Conservation (phyloP, 116 monocot species). For the Posidonia oceanica region DNA sequence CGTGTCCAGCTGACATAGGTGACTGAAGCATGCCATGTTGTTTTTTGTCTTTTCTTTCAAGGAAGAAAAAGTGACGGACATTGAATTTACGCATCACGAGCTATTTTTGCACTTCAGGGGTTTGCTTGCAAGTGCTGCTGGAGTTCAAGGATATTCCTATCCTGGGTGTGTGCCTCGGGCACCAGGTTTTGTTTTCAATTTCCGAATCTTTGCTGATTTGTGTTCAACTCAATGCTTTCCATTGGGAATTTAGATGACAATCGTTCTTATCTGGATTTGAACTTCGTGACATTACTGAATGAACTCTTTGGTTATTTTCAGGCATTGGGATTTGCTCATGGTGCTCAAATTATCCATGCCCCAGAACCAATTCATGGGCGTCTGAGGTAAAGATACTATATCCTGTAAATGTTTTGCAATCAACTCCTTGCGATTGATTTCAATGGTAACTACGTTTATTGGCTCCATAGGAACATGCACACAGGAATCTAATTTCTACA, state of each 20-base stretch:
- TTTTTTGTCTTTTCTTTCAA: not conserved
- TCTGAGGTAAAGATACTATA: slow-evolving; percentile 40
- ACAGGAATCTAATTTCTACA: not conserved
- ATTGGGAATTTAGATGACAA: not conserved
- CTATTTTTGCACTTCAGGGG: slow-evolving; percentile 28
- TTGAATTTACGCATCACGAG: too few relatives aligned
- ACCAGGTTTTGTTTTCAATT: slow-evolving; percentile 36
- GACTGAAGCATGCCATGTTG: slow-evolving; percentile 1
- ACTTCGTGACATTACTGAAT: not conserved
- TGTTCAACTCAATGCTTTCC: not conserved
- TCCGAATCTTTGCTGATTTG: too few relatives aligned
- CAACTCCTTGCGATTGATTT: too few relatives aligned
- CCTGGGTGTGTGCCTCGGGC: slow-evolving; percentile 95
- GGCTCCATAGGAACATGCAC: not conserved
- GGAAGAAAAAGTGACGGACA: too few relatives aligned
- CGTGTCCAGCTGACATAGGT: slow-evolving; percentile 69
- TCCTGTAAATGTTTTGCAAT: not conserved
- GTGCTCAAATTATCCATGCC: slow-evolving; percentile 79
- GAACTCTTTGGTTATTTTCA: slow-evolving; percentile 13
- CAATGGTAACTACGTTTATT: too few relatives aligned
- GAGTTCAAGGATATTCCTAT: slow-evolving; percentile 82
- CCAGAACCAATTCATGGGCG: slow-evolving; percentile 94
- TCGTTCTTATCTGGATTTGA: too few relatives aligned
- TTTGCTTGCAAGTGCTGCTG: slow-evolving; percentile 60
- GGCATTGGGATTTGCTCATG: slow-evolving; percentile 86